A percentile compares a stretch with the other conserved stretches of the same genome.
Evolutionary conservation across 352 stramenopile species (phyloP).

Genomic region (Globisporangium carolinianum): DNA sequence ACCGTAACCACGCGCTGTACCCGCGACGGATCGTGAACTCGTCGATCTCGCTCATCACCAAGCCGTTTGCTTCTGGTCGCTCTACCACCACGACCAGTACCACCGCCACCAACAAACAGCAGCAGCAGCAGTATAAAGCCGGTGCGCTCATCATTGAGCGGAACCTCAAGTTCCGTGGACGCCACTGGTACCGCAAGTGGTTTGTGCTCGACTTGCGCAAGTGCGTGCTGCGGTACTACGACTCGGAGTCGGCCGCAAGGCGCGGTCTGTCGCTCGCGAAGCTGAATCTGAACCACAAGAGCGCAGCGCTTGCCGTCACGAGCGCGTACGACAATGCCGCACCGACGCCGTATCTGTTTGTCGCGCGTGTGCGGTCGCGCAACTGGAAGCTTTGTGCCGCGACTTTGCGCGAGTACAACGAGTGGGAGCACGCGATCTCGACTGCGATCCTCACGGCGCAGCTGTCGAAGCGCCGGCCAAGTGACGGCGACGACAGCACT

Average conservation of each 20-base stretch:
- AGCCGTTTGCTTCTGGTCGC: constrained; percentile 27
- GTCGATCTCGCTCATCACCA: constrained; percentile 68
- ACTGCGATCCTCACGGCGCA: constrained; percentile 56
- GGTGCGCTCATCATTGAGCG: constrained; percentile 65
- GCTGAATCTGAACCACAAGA: constrained; percentile 58
- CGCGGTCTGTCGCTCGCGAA: constrained; percentile 53
- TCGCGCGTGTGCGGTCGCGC: constrained; percentile 51
- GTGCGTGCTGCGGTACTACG: constrained; percentile 64
- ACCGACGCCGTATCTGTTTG: constrained; percentile 64
- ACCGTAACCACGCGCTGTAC: constrained; percentile 46
- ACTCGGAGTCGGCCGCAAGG: constrained; percentile 50
- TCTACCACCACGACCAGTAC: constrained; percentile 11
- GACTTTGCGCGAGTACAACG: constrained; percentile 45
- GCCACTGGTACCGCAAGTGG: constrained; percentile 80
- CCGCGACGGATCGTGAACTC: constrained; percentile 59
- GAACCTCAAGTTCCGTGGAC: constrained; percentile 59
- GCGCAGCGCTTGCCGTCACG: constrained; percentile 55
- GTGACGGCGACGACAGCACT: constrained; percentile 20
- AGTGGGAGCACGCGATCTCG: constrained; percentile 73
- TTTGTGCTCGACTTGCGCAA: constrained; percentile 63
- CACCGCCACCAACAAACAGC: constrained; percentile 14
- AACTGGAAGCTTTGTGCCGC: constrained; percentile 69
- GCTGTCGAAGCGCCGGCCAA: constrained; percentile 28
- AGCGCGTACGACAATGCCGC: constrained; percentile 41
- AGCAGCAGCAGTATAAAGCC: constrained; percentile 30